Conservation (phyloP, 495 filamentous ascomycete species). For the Aspergillus conjunctus region DNA sequence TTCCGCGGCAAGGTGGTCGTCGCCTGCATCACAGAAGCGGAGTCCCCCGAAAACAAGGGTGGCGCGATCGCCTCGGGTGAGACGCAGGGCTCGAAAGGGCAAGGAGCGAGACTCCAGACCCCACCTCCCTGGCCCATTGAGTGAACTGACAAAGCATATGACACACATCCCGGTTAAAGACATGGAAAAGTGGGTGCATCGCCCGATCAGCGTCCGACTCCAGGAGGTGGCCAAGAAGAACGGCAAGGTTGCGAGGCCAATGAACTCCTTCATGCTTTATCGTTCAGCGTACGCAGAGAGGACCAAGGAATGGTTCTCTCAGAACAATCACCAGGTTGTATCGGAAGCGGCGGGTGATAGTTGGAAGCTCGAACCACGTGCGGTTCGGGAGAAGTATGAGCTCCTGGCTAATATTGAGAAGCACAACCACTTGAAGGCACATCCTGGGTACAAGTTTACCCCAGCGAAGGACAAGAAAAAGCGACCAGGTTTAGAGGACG, state of each 20-base stretch:
- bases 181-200: slow-evolving; percentile 81
- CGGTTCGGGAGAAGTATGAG: slow-evolving; percentile 78
- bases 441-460: slow-evolving; percentile 94
- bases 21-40: slow-evolving; percentile 12
- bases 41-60: slow-evolving; percentile 11
- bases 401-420: slow-evolving; percentile 79
- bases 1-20: slow-evolving; percentile 17
- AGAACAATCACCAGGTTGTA: slow-evolving; percentile 95
- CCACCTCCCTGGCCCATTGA: slow-evolving; percentile 60
- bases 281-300: slow-evolving; percentile 89
- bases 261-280: slow-evolving; percentile 99
- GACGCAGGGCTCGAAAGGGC: slow-evolving; percentile 17
- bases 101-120: slow-evolving; percentile 8
- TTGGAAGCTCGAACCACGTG: slow-evolving; percentile 78
- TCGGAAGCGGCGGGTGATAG: slow-evolving; percentile 80
- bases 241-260: slow-evolving; percentile 84
- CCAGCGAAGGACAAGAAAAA: slow-evolving; percentile 73
- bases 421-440: slow-evolving; percentile 79
- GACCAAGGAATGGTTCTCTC: slow-evolving; percentile 76
- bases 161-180: slow-evolving; percentile 67
- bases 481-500: slow-evolving; percentile 40
- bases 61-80: slow-evolving; percentile 9
- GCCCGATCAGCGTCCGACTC: slow-evolving; percentile 64
- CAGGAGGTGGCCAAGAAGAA: slow-evolving; percentile 70
- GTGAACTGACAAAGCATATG: slow-evolving; percentile 71